Base-by-base conservation (phyloP, 2,329 filamentous ascomycete genomes). In the Zelopaecilomyces penicillatus region DNA sequence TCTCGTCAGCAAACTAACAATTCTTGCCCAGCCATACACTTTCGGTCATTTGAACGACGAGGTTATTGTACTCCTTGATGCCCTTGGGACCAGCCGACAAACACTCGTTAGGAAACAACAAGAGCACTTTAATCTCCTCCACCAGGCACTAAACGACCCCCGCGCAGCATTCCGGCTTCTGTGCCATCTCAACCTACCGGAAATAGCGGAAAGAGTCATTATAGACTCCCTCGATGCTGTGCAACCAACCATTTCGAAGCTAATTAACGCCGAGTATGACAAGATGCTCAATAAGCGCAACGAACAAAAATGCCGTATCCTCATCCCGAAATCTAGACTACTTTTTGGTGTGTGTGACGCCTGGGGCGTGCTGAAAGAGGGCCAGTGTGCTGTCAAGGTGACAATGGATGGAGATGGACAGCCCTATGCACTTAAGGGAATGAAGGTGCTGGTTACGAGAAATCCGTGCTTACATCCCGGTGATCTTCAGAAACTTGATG, bases 381-480 rank as follows among this genome's bases (percentile, higher is more conserved):
- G 65, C 5, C 60, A 67, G 45, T 68, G 65, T 48, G 62, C 60
- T 30, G 58, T 68, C 9, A 57, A 58, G 30, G 52, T 67, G 27
- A 68, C 65, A 10, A 51, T 55, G 38, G 60, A 67, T 35, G 57
- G 53, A 2, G 55, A 64, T 44, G 65, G 65, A 4, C 52, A 56
- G 31, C 53, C 64, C 8, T 48, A 53, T 36, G 60, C 65, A 2
- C 47, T 69, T 3, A 58, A 54, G 29, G 57, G 57, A 8, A 62
- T 54, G 29, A 62, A 68, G 28, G 59, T 68, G 1, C 44, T 67
- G 8, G 66, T 68, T 1, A 67, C 64, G 4, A 53, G 66, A 41
- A 70, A 70, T 40, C 67, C 67, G 1, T 69, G 66, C 48, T 52
- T 66, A 9, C 66, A 69, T 46, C 65, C 66, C 5, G 66, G 66